Conservation (phyloP, 176 grass and related monocot genomes). For the Paspalum vaginatum region DNA sequence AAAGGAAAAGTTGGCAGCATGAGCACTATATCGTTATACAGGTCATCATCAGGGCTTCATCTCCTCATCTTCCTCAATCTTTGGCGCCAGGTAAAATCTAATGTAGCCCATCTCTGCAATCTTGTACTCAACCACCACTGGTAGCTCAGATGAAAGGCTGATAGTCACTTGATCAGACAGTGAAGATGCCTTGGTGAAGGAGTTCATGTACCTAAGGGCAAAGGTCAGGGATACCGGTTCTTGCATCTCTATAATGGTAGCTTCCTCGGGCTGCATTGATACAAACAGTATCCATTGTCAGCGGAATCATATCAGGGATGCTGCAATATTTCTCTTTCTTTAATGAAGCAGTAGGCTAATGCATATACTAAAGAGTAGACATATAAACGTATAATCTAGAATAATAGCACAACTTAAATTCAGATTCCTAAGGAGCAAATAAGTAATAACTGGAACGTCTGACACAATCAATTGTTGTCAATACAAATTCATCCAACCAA, state of each 20-base stretch:
- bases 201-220: conserved; percentile 94
- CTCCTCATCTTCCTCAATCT: conserved; percentile 94
- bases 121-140: conserved; percentile 93
- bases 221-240: conserved; percentile 90
- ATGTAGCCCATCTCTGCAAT: conserved; percentile 93
- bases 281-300: neutral
- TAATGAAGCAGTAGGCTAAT: neutral
- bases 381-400: too few relatives aligned
- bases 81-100: conserved; percentile 80
- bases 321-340: neutral
- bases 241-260: conserved; percentile 89
- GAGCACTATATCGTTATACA: neutral
- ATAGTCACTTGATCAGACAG: conserved; percentile 75
- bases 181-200: conserved; percentile 87
- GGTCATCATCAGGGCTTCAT: conserved; percentile 60
- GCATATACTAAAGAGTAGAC: neutral
- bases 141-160: conserved; percentile 85
- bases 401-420: neutral
- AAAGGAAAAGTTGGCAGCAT: neutral
- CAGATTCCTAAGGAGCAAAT: too few relatives aligned
- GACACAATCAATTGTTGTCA: neutral
- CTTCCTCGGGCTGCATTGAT: conserved; percentile 65
- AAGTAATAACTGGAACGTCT: neutral
- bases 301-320: neutral
- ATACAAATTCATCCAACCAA: neutral